A percentile compares a stretch with the other conserved stretches of the same genome.
Evolutionary conservation across 73 alveolate genomes (phyloP).

Genomic region (Uronychia binucleata): DNA sequence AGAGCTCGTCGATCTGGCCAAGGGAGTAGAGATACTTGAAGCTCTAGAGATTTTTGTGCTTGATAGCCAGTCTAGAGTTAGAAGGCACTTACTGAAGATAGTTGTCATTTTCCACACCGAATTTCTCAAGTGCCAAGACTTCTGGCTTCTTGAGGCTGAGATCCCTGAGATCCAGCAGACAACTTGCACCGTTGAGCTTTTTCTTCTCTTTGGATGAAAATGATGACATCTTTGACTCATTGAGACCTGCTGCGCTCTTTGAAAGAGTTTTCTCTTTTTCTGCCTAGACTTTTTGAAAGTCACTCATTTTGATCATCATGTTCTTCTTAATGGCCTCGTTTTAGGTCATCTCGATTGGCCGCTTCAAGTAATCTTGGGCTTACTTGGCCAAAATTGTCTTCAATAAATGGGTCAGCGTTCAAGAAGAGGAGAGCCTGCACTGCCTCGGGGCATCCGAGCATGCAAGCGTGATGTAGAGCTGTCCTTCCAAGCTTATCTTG

Average conservation of each 20-base stretch:
- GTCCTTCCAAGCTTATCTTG: conserved; percentile 46
- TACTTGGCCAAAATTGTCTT: conserved; percentile 30
- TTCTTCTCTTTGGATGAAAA: neutral
- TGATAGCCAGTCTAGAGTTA: conserved; percentile 22
- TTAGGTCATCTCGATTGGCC: conserved; percentile 35
- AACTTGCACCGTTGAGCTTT: neutral
- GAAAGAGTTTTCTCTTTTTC: neutral
- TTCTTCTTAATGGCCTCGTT: conserved; percentile 31
- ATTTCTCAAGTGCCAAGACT: conserved; percentile 10
- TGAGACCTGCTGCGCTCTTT: too few species aligned
- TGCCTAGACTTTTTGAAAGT: neutral
- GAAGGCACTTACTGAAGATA: conserved; percentile 13
- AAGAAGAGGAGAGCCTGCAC: conserved; percentile 33
- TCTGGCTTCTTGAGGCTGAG: conserved; percentile 9
- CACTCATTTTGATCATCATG: conserved; percentile 26
- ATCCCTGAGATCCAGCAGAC: conserved; percentile 30
- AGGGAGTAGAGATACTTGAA: conserved; percentile 15
- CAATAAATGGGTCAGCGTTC: conserved; percentile 34
- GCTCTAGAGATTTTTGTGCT: conserved; percentile 30
- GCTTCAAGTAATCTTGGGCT: neutral
- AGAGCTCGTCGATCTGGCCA: conserved; percentile 12
- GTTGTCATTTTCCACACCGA: conserved; percentile 52
- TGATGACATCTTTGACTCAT: too few species aligned
- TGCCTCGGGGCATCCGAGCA: conserved; percentile 14
- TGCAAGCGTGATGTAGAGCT: conserved; percentile 52